Base-by-base conservation (phyloP, 148 eudicot genomes). In the Polygonum aviculare region DNA sequence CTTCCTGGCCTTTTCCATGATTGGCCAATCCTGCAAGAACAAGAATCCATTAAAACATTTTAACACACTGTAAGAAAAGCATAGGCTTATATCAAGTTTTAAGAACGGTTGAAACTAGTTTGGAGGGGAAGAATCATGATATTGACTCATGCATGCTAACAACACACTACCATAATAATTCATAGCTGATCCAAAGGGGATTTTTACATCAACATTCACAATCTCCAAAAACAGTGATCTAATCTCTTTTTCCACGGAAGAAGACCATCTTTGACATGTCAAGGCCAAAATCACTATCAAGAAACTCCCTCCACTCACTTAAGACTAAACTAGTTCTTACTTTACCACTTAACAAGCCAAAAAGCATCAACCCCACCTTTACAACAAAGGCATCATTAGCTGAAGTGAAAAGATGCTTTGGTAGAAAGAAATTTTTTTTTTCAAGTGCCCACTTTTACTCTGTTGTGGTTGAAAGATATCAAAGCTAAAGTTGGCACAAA, bases 371-470 rank as follows among this genome's bases (percentile, higher is more conserved):
- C 41, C 39, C 35, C 19, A 35, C 71, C 41, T 65, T 65, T 65
- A 65, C 44, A 5, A 40, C 39, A 65, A 35, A 65, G 71, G 71
- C 71, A 67, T 67, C n/a, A 67, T 67, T 36, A 67, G 16, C 71
- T 36, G 36, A 67, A 67, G 71, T 36, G 71, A 67, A 36, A 65
- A 65, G 41, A 65, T 65, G 5, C 65, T 59, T 59, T 59, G n/a
- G n/a, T n/a, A n/a, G n/a, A n/a, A n/a, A n/a, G n/a, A n/a, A n/a
- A n/a, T n/a, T n/a, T n/a, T n/a, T n/a, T n/a, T n/a, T n/a, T n/a
- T n/a, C n/a, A n/a, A n/a, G n/a, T n/a, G n/a, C n/a, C n/a, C n/a
- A n/a, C n/a, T n/a, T n/a, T n/a, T 59, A 59, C 33, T 11, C 69
- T 60, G 44, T 44, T n/a, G n/a, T n/a, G 39, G 71, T 67, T 67